These are phyloP conservation scores for Arabidopsis arenosa DNA, from an alignment of 345 rosid species.

Conservation along the genomic window DNA sequence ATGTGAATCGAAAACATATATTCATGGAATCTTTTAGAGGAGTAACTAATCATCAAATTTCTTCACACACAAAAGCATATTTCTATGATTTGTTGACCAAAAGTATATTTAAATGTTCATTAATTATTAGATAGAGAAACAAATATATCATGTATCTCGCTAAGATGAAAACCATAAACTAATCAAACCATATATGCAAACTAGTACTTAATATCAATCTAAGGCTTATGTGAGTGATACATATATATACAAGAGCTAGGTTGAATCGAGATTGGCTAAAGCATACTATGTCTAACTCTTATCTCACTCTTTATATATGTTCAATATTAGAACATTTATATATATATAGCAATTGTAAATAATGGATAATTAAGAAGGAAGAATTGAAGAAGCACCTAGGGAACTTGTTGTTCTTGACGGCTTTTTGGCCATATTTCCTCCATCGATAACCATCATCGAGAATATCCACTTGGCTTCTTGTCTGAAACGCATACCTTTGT, in stretches of 20 bases:
- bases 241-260: background rate
- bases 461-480: slow-evolving; percentile 88
- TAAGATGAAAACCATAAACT: background rate
- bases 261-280: background rate
- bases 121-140: background rate
- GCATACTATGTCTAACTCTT: no score
- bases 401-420: slow-evolving; percentile 80
- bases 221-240: background rate
- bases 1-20: background rate
- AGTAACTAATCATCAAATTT: background rate
- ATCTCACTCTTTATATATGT: no score
- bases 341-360: no score
- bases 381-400: slow-evolving; percentile 46
- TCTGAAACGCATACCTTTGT: slow-evolving; percentile 76
- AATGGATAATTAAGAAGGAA: background rate
- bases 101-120: background rate
- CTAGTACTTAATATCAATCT: background rate
- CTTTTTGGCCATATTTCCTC: slow-evolving; percentile 92
- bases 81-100: background rate
- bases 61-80: background rate
- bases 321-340: no score
- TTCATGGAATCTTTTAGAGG: background rate
- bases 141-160: background rate
- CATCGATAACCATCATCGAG: slow-evolving; percentile 96
- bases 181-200: slow-evolving; percentile 8